phyloP scores from a whole-genome alignment of 208 protist species.

The Porcisia deanei region DNA sequence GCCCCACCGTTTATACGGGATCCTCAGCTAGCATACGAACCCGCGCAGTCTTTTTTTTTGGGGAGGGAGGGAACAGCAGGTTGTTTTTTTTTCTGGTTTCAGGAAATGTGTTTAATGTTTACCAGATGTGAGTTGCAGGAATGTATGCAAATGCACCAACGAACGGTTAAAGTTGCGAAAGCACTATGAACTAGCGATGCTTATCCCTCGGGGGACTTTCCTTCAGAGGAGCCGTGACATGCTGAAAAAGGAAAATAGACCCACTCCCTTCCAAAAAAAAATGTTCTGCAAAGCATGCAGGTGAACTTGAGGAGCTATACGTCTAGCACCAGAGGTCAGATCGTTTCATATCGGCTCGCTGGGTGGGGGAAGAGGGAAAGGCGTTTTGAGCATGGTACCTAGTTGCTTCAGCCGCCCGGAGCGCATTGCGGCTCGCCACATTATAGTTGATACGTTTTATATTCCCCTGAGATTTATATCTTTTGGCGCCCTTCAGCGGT shows the following conservation, averaged over 20 bases:
- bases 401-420: background rate
- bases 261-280: background rate
- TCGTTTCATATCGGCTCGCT: background rate
- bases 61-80: background rate
- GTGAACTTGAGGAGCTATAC: background rate
- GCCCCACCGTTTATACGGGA: background rate
- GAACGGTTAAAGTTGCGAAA: background rate
- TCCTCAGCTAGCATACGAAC: background rate
- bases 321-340: background rate
- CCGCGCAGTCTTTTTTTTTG: background rate
- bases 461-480: background rate
- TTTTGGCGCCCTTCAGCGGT: background rate
- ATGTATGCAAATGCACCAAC: background rate
- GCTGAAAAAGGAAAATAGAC: background rate
- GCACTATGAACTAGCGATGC: too few relatives aligned
- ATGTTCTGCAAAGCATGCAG: background rate
- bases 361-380: background rate
- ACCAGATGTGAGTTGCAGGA: background rate
- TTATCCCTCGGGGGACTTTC: background rate
- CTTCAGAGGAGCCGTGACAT: background rate
- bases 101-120: background rate
- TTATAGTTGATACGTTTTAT: background rate
- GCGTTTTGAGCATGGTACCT: background rate
- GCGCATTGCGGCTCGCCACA: background rate
- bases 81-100: background rate